Evolutionary conservation across 805 yeast species (phyloP), one percentile per base, ranked within the genome.

Genomic region (Pichia manshurica): DNA sequence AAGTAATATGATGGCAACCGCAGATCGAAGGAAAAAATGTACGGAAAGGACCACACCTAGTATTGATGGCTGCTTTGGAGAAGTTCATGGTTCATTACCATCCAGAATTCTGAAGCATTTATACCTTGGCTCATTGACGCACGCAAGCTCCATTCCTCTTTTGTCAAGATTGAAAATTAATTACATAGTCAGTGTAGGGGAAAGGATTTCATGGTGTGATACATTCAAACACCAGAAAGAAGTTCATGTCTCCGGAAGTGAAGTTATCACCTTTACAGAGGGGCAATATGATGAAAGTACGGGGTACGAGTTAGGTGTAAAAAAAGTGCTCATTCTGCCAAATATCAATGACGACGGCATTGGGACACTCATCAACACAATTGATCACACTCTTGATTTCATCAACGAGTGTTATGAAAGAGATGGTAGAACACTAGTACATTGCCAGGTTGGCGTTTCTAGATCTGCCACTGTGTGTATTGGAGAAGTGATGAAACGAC

Each of bases 391-490:
- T 20, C 68, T 91, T 36, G 69, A 75, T 1, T 87, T 80, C 58
- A 77, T 89, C 44, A 84, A 86, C 45, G 74, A 71, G 23, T 77
- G 78, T 17, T 68, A 70, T 53, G 54, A 62, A 19, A 54, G 55
- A 1, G 67, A 66, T 33, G 78, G 78, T 20, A 77, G 75, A 40
- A 79, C 82, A 2, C 70, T 91, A 51, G 90, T 91, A 10, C 98
- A 91, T 63, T 91, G 98, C 58, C 85, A 95, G 60, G 97, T 88
- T 42, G 98, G 98, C 0, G 98, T 91, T 3, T 87, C 96, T 0
- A 71, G 98, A 47, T 87, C 96, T 3, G 98, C 97, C 0, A 87
- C 97, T 0, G 95, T 91, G 10, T 91, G 95, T 56, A 91, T 91
- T 55, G 96, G 96, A 1, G 97, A 89, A 61, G 91, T 87, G 34